A percentile compares a stretch with the other conserved stretches of the same genome.
Conservation (phyloP, 2,329 filamentous ascomycete genomes). For the Akanthomyces lecanii region DNA sequence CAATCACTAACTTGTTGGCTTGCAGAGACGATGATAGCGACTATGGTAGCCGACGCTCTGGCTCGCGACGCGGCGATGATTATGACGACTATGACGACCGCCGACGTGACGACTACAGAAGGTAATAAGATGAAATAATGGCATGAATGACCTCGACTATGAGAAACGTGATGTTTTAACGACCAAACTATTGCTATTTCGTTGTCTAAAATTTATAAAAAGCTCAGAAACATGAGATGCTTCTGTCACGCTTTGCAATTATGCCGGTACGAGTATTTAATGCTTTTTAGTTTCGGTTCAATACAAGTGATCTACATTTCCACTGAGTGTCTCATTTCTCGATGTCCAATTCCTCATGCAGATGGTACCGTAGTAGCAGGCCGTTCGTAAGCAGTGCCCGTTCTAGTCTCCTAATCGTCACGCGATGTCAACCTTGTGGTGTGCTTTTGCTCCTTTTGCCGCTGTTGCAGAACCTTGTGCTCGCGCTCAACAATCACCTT, state of each 20-base stretch:
- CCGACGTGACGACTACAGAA: constrained; percentile 10
- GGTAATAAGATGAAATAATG: constrained; percentile 16
- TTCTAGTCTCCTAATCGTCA: not conserved
- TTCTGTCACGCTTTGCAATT: not conserved
- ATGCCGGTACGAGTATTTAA: not conserved
- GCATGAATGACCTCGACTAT: constrained; percentile 18
- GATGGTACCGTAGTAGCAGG: not conserved
- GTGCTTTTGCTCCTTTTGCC: constrained; percentile 20
- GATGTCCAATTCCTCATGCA: not conserved
- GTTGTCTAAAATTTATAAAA: not conserved
- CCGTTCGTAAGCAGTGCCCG: not conserved
- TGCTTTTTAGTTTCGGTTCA: not conserved
- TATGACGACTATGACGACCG: constrained; percentile 19
- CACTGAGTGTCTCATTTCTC: no score
- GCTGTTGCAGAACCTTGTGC: constrained; percentile 25
- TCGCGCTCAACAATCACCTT: constrained; percentile 48
- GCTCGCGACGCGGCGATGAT: constrained; percentile 10
- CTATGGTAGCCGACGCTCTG: not conserved
- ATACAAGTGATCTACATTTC: not conserved
- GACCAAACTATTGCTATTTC: not conserved
- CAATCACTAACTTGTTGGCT: not conserved
- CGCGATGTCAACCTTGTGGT: not conserved
- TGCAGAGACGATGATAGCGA: constrained; percentile 8
- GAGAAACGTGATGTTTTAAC: not conserved
- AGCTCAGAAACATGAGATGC: not conserved